Evolutionary conservation across 768 basidiomycete species (phyloP), one percentile per base, ranked within the genome.

Genomic region (Boletus rubescentipes): DNA sequence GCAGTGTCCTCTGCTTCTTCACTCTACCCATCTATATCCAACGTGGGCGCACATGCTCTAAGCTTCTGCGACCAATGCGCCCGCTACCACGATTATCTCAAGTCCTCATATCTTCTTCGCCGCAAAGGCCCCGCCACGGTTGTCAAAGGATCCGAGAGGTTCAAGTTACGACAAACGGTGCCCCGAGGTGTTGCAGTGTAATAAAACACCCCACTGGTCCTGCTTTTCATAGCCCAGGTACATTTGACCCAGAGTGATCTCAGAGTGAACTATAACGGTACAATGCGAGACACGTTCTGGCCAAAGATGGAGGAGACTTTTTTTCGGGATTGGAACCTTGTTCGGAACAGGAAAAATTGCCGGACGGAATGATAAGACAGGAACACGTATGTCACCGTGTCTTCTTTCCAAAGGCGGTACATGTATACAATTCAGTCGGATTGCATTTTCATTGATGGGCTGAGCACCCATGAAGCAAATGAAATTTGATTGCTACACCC

Each of bases 1-100:
- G 64, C 64, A 54, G 61, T 61, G 64, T 49, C 23, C 16, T 45
- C 31, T 37, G 49, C 11, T 36, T 41, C 52, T 54, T 61, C 21
- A 23, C 29, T 49, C 43, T 32, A 31, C 42, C 18, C 40, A 34
- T 26, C 36, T 45, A 35, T 37, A 38, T 15, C 40, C 38, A 9
- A 34, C 18, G 9, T 37, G 46, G 7, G 34, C 5, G 23, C 8
- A 12, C 11, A 14, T 11, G 47, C 14, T 37, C 35, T 30, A 18
- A 6, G 44, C 47, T 52, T 57, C 42, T 46, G 44, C 31, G n/a
- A 31, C 46, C 46, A 26, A 40, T 54, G 50, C 48, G 30, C 41
- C 20, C 16, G 35, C 36, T 32, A 29, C 18, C 31, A 10, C 35
- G 29, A 46, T 49, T 41, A 18, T 42, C 30, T 30, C 49, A 53